phyloP scores from a whole-genome alignment of 2,329 filamentous ascomycete genomes.

The Chalaropsis ovoidea region DNA sequence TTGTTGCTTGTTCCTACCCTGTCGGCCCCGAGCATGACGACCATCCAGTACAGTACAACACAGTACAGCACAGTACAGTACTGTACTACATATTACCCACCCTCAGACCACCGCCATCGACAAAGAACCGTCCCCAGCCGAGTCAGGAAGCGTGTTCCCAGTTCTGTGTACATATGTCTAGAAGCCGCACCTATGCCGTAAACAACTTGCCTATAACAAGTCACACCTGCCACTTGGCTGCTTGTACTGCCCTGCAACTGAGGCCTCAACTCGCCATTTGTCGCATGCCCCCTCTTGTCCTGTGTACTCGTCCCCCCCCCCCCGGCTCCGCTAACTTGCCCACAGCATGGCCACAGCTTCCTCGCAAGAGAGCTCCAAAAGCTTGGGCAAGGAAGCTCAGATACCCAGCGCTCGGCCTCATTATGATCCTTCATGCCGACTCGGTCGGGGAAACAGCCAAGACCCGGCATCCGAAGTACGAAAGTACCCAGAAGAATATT shows the following conservation, averaged over 20 bases:
- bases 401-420: not conserved
- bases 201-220: too few species aligned
- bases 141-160: not conserved
- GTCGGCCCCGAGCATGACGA: not conserved
- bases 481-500: not conserved
- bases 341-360: not conserved
- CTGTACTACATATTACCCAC: not conserved
- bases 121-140: not conserved
- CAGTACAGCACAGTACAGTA: not conserved
- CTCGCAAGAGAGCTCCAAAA: not conserved
- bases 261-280: not conserved
- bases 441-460: not conserved
- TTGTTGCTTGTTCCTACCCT: not conserved
- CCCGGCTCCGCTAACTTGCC: not conserved
- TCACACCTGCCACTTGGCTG: not conserved
- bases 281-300: not conserved
- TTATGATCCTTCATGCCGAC: not conserved
- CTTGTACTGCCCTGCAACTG: not conserved
- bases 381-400: constrained; percentile 5
- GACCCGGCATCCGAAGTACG: not conserved
- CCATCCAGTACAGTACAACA: not conserved
- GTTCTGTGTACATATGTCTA: not conserved
- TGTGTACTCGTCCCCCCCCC: not conserved
- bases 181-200: too few species aligned
- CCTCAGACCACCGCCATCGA: not conserved